These are phyloP conservation scores for Forsythia viridissima DNA, from an alignment of 257 asterid genomes.

Conservation along the genomic window DNA sequence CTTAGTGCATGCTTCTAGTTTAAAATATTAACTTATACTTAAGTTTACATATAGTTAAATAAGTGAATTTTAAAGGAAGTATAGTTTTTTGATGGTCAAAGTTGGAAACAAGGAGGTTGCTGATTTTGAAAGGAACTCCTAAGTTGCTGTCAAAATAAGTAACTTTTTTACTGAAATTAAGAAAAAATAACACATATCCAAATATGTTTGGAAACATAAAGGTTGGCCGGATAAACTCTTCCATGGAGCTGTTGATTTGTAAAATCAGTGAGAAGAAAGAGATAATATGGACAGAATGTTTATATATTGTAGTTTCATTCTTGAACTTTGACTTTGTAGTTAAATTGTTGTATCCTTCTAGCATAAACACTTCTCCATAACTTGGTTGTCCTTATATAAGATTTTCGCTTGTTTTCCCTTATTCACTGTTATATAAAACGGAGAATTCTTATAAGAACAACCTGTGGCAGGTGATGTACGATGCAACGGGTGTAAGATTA, in stretches of 20 bases:
- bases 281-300: neutral
- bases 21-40: neutral
- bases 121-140: neutral
- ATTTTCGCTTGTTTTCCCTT: neutral
- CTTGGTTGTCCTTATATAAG: neutral
- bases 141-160: neutral
- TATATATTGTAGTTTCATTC: neutral
- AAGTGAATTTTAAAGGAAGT: neutral
- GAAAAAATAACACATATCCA: neutral
- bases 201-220: neutral
- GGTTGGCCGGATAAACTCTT: neutral
- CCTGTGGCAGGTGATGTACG: slow-evolving; percentile 86
- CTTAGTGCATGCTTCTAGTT: neutral
- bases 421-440: neutral
- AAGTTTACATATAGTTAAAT: neutral
- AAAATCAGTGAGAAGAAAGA: neutral
- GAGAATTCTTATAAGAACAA: slow-evolving; percentile 5
- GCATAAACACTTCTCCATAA: neutral
- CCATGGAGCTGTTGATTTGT: neutral
- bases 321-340: neutral
- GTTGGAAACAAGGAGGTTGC: neutral
- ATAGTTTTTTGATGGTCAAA: neutral
- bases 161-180: neutral
- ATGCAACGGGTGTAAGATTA: slow-evolving; percentile 90
- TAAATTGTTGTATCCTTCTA: neutral